Percentiles rank a stretch among this genome's conserved stretches.
Evolutionary conservation across 768 basidiomycete genomes (phyloP).

Genomic region (Hygrophorus russula): DNA sequence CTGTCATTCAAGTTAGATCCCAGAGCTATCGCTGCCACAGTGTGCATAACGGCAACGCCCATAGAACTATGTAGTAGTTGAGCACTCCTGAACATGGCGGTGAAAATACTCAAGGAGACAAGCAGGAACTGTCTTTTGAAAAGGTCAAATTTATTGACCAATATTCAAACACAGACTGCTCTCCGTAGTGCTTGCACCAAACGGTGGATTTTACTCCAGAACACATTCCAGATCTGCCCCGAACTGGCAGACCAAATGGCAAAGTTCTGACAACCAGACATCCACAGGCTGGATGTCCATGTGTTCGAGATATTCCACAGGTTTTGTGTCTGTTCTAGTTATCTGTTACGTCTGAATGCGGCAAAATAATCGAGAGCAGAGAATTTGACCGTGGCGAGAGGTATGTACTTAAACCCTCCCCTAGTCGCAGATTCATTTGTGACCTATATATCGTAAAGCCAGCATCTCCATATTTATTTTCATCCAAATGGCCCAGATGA

Average conservation of each 20-base stretch:
- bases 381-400: slow-evolving; percentile 88
- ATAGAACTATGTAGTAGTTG: no score
- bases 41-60: slow-evolving; percentile 11
- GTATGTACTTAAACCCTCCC: slow-evolving; percentile 29
- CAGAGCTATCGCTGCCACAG: slow-evolving; percentile 63
- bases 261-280: slow-evolving; percentile 74
- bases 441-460: slow-evolving; percentile 45
- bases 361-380: slow-evolving; percentile 47
- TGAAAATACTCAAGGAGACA: slow-evolving; percentile 83
- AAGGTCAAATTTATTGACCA: slow-evolving; percentile 45
- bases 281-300: slow-evolving; percentile 56
- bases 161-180: slow-evolving; percentile 59
- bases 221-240: slow-evolving; percentile 70
- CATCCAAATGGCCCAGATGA: slow-evolving; percentile 99
- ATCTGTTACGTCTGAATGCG: slow-evolving; percentile 76
- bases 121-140: slow-evolving; percentile 76
- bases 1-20: slow-evolving; percentile 90
- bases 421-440: background rate
- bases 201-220: slow-evolving; percentile 91
- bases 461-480: slow-evolving; percentile 97
- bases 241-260: slow-evolving; percentile 78
- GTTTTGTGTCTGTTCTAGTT: slow-evolving; percentile 90
- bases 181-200: slow-evolving; percentile 89
- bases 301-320: slow-evolving; percentile 96
- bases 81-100: no score